Evolutionary conservation across 78 protist species (phyloP), one percentile per base, ranked within the genome.

Genomic region (Dictyostelium brefeldianum): DNA sequence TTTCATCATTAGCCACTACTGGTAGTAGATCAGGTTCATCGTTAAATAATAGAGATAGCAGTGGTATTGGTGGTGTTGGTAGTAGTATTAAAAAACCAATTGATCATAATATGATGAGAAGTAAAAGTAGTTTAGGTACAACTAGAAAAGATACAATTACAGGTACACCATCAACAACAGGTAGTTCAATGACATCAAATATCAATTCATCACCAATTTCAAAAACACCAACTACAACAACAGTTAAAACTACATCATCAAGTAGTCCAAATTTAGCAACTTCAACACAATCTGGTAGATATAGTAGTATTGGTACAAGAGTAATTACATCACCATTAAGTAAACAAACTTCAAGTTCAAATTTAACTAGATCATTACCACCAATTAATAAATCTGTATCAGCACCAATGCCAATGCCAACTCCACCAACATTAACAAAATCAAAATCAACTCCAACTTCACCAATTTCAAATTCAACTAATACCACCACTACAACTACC

Each of bases 231-330:
- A 75, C 81, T 14, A 78, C 83, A 62, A 59, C 29, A 12, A 10
- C 17, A 53, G 29, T 31, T 27, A 65, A 47, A 27, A 75, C 93
- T 4, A 65, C 84, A 27, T 77, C 83, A 29, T 31, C 75, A 31
- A 29, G 73, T 10, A 87, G 84, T 77, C 93, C 93, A 43, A 87
- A 87, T 64, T 27, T 77, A 29, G 79, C 93, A 18, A 41, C 82
- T n/a, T 36, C 77, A 12, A 74, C 59, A 15, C 82, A 54, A 22
- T 47, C 85, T 10, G 93, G 93, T 31, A 54, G 93, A 77, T 74
- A 74, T 31, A 87, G 93, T 64, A 87, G 93, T 51, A 87, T 87
- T 48, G 93, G 93, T 12, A 78, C 78, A 10, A 57, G 93, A 64
- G 74, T 43, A 4, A 15, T 75, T 41, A 41, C 69, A 20, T 41